Base-by-base conservation (phyloP, 2,329 filamentous ascomycete genomes). In the Uncinocarpus reesii region DNA sequence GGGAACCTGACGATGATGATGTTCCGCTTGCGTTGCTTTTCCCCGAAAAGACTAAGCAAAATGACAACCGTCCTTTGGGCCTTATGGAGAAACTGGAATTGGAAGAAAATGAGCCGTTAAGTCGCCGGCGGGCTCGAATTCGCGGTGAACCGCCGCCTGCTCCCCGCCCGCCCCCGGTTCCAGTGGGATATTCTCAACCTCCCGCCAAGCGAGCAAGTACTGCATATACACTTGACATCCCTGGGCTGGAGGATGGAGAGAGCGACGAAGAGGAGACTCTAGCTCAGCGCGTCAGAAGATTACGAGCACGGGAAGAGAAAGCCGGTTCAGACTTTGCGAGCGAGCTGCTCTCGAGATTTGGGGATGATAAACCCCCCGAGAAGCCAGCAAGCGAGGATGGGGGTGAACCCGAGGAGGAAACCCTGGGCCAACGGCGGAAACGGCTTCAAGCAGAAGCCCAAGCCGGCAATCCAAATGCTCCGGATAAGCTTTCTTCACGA, bases 91-190 rank as follows among this genome's bases (percentile, higher is more conserved):
- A 79, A 57, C 80, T 86, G 40, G 83, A 93, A 51, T 70, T 92
- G 55, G 92, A 98, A 62, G 92, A 98, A 59, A 92, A 88, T 48
- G 92, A 96, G 62, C 89, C 92, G 0, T 71, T 95, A 16, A 88
- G 84, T 58, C 76, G 76, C 32, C 81, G 89, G 2, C 80, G 86
- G 41, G 84, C 83, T 34, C 77, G 89, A 48, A 73, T 95, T 5
- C 76, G 82, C 36, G 86, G 85, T 31, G 73, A 76, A 36, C 65
- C 67, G 5, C 11, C 28, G 0, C 62, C 68, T 5, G 62, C 61
- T 4, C 56, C 57, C 7, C 55, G 56, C 10, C 21, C 34, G 8
- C 37, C 23, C 2, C 36, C 29, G 3, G 8, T 43, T 26, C 36
- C 29, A 3, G 8, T 43, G 18, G 42, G 28, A 6, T 34, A 23